phyloP scores from a whole-genome alignment of 208 protist genomes.

The Leishmania major region DNA sequence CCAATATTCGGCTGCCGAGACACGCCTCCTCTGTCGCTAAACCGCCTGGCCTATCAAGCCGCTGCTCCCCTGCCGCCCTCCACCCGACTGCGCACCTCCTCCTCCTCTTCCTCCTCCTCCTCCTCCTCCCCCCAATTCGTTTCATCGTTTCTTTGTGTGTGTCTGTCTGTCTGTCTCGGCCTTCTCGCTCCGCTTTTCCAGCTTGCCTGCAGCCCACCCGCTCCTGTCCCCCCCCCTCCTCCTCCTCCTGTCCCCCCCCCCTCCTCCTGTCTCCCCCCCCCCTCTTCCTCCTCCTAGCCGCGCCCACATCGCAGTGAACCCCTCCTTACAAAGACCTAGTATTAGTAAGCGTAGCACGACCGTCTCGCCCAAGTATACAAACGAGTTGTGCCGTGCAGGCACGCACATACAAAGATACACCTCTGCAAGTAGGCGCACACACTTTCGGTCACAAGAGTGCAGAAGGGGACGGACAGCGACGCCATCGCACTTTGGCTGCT shows the following conservation, averaged over 20 bases:
- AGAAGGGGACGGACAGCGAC: neutral
- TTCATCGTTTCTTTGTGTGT: neutral
- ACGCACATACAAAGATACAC: neutral
- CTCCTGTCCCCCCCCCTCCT: neutral
- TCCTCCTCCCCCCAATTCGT: neutral
- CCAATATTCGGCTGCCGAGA: neutral
- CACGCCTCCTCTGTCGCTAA: neutral
- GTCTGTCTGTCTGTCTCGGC: neutral
- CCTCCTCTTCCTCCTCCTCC: neutral
- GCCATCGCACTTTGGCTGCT: neutral
- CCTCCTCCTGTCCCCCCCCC: too few relatives aligned
- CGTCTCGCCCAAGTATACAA: neutral
- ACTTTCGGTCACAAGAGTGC: neutral
- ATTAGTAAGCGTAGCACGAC: neutral
- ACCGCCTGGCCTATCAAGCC: neutral
- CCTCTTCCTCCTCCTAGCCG: neutral
- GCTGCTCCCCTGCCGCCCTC: neutral
- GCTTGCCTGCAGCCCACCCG: neutral
- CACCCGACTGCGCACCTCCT: neutral
- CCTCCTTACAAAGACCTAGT: neutral
- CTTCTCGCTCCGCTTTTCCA: neutral
- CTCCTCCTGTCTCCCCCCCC: neutral
- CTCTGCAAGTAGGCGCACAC: neutral
- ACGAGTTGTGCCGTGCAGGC: neutral
- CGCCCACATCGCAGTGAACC: neutral